These are phyloP conservation scores for Diphasiastrum complanatum DNA, from an alignment of 83 land plant species.

Conservation along the genomic window DNA sequence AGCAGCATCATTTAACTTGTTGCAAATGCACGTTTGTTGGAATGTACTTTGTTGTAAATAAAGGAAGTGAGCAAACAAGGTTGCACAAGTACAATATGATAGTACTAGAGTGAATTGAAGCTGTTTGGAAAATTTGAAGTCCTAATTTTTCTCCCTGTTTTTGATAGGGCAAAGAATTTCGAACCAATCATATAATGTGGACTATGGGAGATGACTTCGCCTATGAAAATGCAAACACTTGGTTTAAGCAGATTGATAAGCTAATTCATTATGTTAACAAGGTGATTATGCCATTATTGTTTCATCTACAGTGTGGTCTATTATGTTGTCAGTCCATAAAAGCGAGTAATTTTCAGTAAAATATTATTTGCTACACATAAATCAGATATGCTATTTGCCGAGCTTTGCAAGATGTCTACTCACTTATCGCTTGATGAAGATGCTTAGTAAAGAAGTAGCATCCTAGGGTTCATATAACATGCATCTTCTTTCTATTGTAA, in stretches of 20 bases:
- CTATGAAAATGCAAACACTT: slow-evolving; percentile 65
- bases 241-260: slow-evolving; percentile 75
- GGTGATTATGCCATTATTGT: slow-evolving; percentile 38
- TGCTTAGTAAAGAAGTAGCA: too few species aligned
- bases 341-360: too few species aligned
- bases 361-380: too few species aligned
- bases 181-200: slow-evolving; percentile 75
- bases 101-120: neutral
- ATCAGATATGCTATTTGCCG: too few species aligned
- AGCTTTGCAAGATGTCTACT: too few species aligned
- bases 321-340: too few species aligned
- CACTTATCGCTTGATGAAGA: too few species aligned
- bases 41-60: neutral
- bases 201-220: slow-evolving; percentile 80
- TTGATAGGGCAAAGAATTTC: slow-evolving; percentile 51
- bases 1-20: neutral
- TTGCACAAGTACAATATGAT: too few species aligned
- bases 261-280: slow-evolving; percentile 69
- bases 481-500: too few species aligned
- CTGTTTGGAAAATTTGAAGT: neutral
- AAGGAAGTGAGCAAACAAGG: neutral
- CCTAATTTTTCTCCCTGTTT: neutral
- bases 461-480: too few species aligned
- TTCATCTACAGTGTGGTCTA: too few species aligned
- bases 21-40: neutral